These are phyloP conservation scores for Chlamydomonas asymmetrica DNA, from an alignment of 139 green algal genomes.

Conservation along the genomic window DNA sequence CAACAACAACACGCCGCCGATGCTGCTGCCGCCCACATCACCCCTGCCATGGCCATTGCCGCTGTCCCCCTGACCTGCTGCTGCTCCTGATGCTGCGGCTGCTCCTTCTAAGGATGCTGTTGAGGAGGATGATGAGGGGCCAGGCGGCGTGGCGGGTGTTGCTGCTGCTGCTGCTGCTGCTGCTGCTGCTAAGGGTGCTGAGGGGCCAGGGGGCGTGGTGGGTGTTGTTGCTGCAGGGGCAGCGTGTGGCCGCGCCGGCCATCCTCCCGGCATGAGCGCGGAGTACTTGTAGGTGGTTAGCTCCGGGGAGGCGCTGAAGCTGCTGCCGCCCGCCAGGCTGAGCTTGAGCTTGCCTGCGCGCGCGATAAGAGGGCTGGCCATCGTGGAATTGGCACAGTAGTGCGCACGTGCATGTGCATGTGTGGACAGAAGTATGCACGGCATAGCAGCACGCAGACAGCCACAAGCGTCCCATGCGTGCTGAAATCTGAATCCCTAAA, in stretches of 20 bases:
- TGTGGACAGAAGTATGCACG: neutral
- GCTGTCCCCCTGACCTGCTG: neutral
- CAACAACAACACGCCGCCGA: neutral
- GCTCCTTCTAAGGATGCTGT: neutral
- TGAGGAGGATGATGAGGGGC: neutral
- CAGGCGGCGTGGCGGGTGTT: neutral
- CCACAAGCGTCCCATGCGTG: too few species aligned
- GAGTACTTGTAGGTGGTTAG: constrained; percentile 35
- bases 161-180: constrained; percentile 2
- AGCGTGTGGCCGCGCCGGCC: neutral
- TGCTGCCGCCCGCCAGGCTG: constrained; percentile 54
- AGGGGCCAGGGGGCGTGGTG: neutral
- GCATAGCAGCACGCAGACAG: too few species aligned
- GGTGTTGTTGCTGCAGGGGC: neutral
- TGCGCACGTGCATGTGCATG: constrained; percentile 1
- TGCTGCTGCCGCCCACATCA: neutral
- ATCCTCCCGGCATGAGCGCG: constrained; percentile 22
- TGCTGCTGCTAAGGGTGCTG: neutral
- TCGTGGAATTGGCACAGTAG: too few species aligned
- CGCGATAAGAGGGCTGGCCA: neutral
- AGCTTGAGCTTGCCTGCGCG: constrained; percentile 72
- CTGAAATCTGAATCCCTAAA: too few species aligned
- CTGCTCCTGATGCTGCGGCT: neutral
- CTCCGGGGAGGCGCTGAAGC: constrained; percentile 39
- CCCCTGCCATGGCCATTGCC: neutral